phyloP scores from a whole-genome alignment of 495 filamentous ascomycete species.

The Penicillium subrubescens region DNA sequence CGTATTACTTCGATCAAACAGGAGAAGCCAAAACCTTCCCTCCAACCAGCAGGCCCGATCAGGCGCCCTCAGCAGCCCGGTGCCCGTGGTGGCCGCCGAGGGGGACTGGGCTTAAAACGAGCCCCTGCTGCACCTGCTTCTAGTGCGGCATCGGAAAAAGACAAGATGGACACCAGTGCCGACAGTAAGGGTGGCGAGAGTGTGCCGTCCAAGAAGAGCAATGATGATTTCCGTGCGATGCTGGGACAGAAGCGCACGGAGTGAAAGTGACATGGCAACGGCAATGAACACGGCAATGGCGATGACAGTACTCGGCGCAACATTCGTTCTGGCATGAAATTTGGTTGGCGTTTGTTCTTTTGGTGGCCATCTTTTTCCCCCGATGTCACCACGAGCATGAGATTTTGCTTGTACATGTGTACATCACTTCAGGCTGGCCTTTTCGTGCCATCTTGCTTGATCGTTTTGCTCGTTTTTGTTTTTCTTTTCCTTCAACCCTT shows the following conservation, averaged over 20 bases:
- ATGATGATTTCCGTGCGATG: conserved; percentile 86
- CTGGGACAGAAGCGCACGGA: conserved; percentile 49
- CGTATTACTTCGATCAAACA: conserved; percentile 43
- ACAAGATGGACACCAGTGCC: conserved; percentile 38
- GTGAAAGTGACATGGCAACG: conserved; percentile 30
- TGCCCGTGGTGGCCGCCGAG: conserved; percentile 49
- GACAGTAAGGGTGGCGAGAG: conserved; percentile 32
- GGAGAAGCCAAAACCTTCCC: conserved; percentile 45
- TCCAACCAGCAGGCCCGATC: conserved; percentile 55
- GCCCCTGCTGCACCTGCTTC: conserved; percentile 22
- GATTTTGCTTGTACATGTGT: conserved; percentile 8
- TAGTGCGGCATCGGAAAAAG: conserved; percentile 36
- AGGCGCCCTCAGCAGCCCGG: conserved; percentile 59
- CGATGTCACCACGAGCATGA: conserved; percentile 9
- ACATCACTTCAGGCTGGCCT: conserved; percentile 10
- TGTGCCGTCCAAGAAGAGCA: conserved; percentile 63
- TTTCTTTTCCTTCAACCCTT: conserved; percentile 3
- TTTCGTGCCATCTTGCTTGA: conserved; percentile 12
- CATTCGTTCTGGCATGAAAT: conserved; percentile 24
- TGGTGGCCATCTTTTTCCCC: conserved; percentile 3
- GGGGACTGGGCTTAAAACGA: conserved; percentile 59
- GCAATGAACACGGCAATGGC: conserved; percentile 24
- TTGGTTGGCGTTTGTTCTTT: conserved; percentile 27
- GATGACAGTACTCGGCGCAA: conserved; percentile 29
- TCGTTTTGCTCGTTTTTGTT: background rate